These are phyloP conservation scores for Colletotrichum sp. DNA, from an alignment of 2,329 filamentous ascomycete species.

Conservation along the genomic window DNA sequence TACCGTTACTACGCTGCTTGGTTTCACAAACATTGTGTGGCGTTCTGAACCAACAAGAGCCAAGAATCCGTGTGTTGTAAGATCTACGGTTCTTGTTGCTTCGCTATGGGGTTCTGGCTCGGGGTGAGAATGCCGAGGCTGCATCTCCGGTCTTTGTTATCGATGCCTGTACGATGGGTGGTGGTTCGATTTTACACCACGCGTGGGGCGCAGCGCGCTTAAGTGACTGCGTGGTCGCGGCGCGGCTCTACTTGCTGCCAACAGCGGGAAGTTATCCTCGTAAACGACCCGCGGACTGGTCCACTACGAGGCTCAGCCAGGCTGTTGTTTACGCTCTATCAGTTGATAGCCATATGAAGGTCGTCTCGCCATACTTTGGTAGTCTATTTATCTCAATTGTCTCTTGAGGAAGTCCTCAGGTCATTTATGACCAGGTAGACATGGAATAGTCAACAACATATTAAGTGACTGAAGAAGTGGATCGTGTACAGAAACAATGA, in stretches of 20 bases:
- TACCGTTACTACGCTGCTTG: neutral
- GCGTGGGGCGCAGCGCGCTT: neutral
- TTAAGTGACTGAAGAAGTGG: neutral
- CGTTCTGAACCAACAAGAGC: neutral
- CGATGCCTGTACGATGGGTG: neutral
- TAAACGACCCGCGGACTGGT: neutral
- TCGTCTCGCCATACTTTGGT: too few relatives aligned
- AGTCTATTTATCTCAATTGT: rapidly evolving
- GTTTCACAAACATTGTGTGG: neutral
- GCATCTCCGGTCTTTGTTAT: neutral
- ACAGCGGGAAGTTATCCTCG: too few relatives aligned
- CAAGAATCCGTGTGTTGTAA: neutral
- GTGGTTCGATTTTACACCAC: neutral
- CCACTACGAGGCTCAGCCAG: neutral
- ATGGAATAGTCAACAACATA: too few relatives aligned
- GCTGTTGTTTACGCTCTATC: too few relatives aligned
- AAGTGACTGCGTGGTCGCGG: neutral
- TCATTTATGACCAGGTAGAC: too few relatives aligned
- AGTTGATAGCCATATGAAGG: too few relatives aligned
- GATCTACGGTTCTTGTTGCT: neutral
- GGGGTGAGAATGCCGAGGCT: neutral
- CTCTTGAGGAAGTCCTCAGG: rapidly evolving
- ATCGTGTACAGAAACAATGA: neutral
- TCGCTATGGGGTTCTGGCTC: neutral
- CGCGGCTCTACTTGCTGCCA: neutral